Base-by-base conservation (phyloP, 2,329 filamentous ascomycete genomes). In the Diaporthe vaccinii region DNA sequence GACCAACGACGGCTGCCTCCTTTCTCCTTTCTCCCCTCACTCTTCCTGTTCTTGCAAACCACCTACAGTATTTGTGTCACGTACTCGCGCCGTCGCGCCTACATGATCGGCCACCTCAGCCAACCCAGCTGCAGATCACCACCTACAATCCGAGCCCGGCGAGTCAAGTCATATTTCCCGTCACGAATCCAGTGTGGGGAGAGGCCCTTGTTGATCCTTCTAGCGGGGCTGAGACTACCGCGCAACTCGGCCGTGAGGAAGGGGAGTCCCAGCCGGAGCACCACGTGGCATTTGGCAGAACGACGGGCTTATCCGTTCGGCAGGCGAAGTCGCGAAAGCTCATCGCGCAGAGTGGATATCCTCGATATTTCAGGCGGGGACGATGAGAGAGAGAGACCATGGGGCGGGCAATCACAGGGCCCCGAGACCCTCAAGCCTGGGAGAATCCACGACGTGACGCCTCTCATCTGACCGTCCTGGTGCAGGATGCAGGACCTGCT, bases 91-190 rank as follows among this genome's bases (percentile, higher is more conserved):
- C 62, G 44, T 39, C 31, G 22, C 14, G 31, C 46, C 62, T 20
- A 68, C 62, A 25, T 22, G 15, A 14, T 39, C 62, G 31, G 31
- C 31, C 25, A 8, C 46, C 31, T 51, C 44, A 20, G 12, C 8
- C 46, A 36, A 34, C 65, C 34, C n/a, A 36, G 65, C n/a, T 17
- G 65, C 49, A 69, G 65, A 55, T 69, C 46, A 68, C 62, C 65
- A 41, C 65, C 31, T 55, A 7, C 28, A 4, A 51, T 25, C 44
- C 28, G 8, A 49, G 28, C 62, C 62, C 44, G 62, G 34, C 65
- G 65, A 55, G 31, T 55, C 65, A 55, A 69, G 65, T 41, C 65
- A 55, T 8, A 53, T 55, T 55, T 55, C 65, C 49, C 49, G 15
- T 51, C 39, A 39, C 46, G 62, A 53, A 51, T 36, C 20, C 62